Percentiles rank a stretch among this genome's conserved stretches.
phyloP scores from a whole-genome alignment of 345 rosid genomes.

The Turnera subulata region DNA sequence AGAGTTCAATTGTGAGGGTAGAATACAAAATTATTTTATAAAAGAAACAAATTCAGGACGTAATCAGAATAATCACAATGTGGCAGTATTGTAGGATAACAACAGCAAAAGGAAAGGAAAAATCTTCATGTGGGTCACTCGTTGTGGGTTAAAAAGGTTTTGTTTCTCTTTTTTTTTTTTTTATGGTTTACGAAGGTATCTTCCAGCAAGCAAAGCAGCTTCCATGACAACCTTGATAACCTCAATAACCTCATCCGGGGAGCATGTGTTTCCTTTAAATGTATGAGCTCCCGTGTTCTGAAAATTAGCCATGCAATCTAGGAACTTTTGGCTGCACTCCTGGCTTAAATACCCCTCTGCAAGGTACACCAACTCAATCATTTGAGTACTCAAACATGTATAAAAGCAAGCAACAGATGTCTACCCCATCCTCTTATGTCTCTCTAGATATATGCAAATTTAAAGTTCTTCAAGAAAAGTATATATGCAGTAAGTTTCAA shows the following conservation, averaged over 20 bases:
- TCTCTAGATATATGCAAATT: too few species aligned
- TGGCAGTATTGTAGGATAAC: not conserved
- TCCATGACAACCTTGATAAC: constrained; percentile 65
- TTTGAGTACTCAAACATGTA: not conserved
- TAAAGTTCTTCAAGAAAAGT: too few species aligned
- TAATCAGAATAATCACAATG: too few species aligned
- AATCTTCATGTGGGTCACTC: too few species aligned
- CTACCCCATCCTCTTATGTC: too few species aligned
- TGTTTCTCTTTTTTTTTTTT: too few species aligned
- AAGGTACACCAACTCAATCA: not conserved
- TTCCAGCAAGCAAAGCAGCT: constrained; percentile 91
- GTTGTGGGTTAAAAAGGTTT: too few species aligned
- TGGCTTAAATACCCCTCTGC: constrained; percentile 85
- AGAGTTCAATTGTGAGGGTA: too few species aligned
- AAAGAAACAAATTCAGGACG: too few species aligned
- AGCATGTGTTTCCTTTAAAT: constrained; percentile 72
- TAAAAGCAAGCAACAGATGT: not conserved
- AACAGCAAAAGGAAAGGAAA: not conserved
- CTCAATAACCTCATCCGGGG: constrained; percentile 49
- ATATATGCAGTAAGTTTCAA: too few species aligned
- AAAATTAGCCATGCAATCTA: constrained; percentile 65
- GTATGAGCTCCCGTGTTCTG: constrained; percentile 35
- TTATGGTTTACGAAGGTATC: constrained; percentile 67
- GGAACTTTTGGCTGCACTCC: constrained; percentile 75
- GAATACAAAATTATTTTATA: too few species aligned